A percentile compares a stretch with the other conserved stretches of the same genome.
These are phyloP conservation scores for Trypanosoma lewisi DNA, from an alignment of 208 protist species.

Conservation along the genomic window DNA sequence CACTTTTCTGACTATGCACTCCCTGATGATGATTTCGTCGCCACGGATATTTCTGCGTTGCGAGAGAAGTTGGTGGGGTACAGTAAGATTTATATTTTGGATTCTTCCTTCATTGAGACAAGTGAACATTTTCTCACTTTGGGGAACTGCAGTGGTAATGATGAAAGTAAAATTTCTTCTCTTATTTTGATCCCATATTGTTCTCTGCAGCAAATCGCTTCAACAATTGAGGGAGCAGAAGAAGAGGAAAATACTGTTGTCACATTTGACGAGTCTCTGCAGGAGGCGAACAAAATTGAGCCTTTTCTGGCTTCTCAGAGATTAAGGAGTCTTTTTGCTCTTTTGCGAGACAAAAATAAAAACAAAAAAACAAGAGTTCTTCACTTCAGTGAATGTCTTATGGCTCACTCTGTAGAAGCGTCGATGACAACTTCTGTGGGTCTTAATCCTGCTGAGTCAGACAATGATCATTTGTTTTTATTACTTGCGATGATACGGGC, in stretches of 20 bases:
- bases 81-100: slow-evolving; percentile 61
- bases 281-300: slow-evolving; percentile 45
- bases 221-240: no score
- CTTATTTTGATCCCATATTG: slow-evolving; percentile 71
- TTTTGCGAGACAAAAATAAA: slow-evolving; percentile 19
- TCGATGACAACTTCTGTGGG: slow-evolving; percentile 5
- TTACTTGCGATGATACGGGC: slow-evolving; percentile 68
- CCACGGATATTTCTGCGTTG: slow-evolving; percentile 43
- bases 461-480: slow-evolving; percentile 76
- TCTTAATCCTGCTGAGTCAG: slow-evolving; percentile 32
- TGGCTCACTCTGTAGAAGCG: slow-evolving; percentile 32
- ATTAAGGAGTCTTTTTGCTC: slow-evolving; percentile 54
- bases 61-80: slow-evolving; percentile 34
- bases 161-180: background rate
- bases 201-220: slow-evolving; percentile 52
- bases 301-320: slow-evolving; percentile 68
- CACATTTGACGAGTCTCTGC: slow-evolving; percentile 61
- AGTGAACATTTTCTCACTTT: slow-evolving; percentile 67
- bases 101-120: slow-evolving; percentile 85
- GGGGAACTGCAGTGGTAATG: slow-evolving; percentile 18
- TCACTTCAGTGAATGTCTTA: slow-evolving; percentile 81
- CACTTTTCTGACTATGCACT: slow-evolving; percentile 75
- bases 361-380: slow-evolving; percentile 36
- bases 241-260: slow-evolving; percentile 27
- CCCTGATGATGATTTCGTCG: slow-evolving; percentile 48